Evolutionary conservation across 2,329 filamentous ascomycete genomes (phyloP).

Genomic region (Colletotrichum sp.): DNA sequence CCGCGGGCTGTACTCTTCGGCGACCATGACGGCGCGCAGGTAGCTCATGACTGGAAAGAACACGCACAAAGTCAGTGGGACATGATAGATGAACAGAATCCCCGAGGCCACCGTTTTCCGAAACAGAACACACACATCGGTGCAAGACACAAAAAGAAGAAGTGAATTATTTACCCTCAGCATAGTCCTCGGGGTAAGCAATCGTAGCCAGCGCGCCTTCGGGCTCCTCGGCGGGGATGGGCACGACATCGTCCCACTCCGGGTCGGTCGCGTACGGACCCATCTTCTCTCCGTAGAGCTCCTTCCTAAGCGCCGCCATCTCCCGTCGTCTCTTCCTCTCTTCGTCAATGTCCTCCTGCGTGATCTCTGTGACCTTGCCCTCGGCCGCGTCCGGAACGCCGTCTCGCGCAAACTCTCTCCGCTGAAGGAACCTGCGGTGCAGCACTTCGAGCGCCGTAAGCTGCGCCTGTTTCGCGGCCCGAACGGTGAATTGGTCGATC

Average conservation of each 20-base stretch:
- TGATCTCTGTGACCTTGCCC: slow-evolving; percentile 27
- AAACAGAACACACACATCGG: background rate
- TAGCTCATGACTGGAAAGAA: slow-evolving; percentile 76
- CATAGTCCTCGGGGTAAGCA: slow-evolving; percentile 87
- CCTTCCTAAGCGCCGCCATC: slow-evolving; percentile 56
- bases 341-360: slow-evolving; percentile 45
- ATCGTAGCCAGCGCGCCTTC: slow-evolving; percentile 88
- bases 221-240: slow-evolving; percentile 84
- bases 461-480: slow-evolving; percentile 44
- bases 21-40: slow-evolving; percentile 90
- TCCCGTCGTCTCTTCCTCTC: slow-evolving; percentile 53
- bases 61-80: background rate
- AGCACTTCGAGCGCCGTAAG: slow-evolving; percentile 48
- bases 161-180: slow-evolving; percentile 63
- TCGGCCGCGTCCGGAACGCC: slow-evolving; percentile 11
- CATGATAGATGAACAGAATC: background rate
- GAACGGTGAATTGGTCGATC: slow-evolving; percentile 48
- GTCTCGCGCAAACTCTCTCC: slow-evolving; percentile 34
- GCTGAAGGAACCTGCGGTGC: slow-evolving; percentile 49
- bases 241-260: slow-evolving; percentile 82
- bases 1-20: slow-evolving; percentile 81
- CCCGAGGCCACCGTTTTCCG: background rate
- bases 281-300: slow-evolving; percentile 57
- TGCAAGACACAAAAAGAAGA: background rate
- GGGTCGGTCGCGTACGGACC: slow-evolving; percentile 69